Percentiles rank a stretch among this genome's conserved stretches.
Conservation (phyloP, 2,329 filamentous ascomycete genomes). For the Aspergillus fijiensis region DNA sequence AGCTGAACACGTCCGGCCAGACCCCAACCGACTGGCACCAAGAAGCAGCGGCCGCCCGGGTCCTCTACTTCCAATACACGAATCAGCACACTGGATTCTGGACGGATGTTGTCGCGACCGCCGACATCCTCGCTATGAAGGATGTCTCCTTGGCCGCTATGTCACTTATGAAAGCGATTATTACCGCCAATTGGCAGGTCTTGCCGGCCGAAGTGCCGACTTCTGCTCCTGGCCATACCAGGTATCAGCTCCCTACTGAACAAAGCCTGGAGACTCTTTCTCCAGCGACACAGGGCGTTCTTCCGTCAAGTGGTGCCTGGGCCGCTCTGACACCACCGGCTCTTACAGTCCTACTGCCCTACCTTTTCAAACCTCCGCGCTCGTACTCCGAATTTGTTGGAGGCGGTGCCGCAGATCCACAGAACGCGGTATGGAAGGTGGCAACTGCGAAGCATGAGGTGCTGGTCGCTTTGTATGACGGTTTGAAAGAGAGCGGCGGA, state of each 20-base stretch:
- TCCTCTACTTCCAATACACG: constrained; percentile 56
- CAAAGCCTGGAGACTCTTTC: constrained; percentile 37
- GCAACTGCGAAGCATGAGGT: constrained; percentile 59
- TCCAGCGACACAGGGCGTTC: constrained; percentile 33
- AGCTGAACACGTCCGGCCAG: constrained; percentile 33
- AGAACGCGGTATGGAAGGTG: constrained; percentile 58
- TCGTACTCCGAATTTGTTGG: constrained; percentile 60
- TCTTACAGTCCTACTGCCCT: constrained; percentile 54
- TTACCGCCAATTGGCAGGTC: constrained; percentile 56
- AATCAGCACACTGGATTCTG: constrained; percentile 54
- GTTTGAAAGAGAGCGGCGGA: constrained; percentile 41
- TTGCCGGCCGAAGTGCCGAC: constrained; percentile 32
- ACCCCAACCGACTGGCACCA: constrained; percentile 41
- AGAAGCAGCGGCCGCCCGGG: constrained; percentile 55
- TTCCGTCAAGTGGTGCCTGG: constrained; percentile 50
- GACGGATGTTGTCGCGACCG: constrained; percentile 51
- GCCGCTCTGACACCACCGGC: constrained; percentile 54
- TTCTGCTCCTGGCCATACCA: constrained; percentile 20
- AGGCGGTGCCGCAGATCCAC: constrained; percentile 54
- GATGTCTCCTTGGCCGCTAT: constrained; percentile 58
- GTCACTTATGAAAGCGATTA: constrained; percentile 51
- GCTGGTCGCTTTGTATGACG: constrained; percentile 49
- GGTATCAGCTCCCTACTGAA: constrained; percentile 44
- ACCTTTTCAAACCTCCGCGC: constrained; percentile 57
- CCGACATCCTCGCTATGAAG: constrained; percentile 58